These are phyloP conservation scores for Lactarius hengduanensis DNA, from an alignment of 768 basidiomycete species.

Conservation along the genomic window DNA sequence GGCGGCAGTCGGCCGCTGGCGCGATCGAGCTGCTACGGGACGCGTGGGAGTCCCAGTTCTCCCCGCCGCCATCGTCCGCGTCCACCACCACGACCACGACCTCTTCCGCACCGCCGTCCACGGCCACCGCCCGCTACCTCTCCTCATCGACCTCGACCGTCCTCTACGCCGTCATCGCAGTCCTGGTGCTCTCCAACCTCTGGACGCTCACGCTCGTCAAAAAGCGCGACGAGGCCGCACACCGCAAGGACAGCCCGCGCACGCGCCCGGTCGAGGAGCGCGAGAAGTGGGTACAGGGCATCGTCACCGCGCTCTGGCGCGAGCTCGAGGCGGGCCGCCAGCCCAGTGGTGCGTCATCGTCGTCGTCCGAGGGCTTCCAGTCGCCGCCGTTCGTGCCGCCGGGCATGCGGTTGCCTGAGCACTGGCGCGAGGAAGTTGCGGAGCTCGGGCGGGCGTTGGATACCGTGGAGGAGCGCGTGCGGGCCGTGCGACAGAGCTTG, in stretches of 20 bases:
- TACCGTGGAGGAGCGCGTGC: conserved; percentile 24
- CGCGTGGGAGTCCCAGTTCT: conserved; percentile 64
- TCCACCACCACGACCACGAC: no score
- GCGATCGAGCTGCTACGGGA: conserved; percentile 77
- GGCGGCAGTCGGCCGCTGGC: conserved; percentile 62
- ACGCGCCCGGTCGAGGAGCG: conserved; percentile 60
- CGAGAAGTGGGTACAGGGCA: conserved; percentile 72
- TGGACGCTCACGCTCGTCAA: conserved; percentile 57
- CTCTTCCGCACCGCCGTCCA: no score
- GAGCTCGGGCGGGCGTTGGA: conserved; percentile 22
- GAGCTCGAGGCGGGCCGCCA: conserved; percentile 55
- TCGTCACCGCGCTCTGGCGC: conserved; percentile 71
- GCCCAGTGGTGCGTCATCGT: conserved; percentile 14
- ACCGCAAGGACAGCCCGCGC: conserved; percentile 45
- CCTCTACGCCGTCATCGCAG: conserved; percentile 68
- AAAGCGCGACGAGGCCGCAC: conserved; percentile 46
- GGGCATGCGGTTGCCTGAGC: conserved; percentile 24
- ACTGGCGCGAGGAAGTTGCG: conserved; percentile 21
- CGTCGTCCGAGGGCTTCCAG: neutral
- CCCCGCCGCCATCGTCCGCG: neutral
- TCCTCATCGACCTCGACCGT: conserved; percentile 59
- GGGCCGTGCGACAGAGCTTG: conserved; percentile 16
- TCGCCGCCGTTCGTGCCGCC: neutral
- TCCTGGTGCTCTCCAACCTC: conserved; percentile 76
- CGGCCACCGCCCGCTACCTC: neutral